Base-by-base conservation (phyloP, 2,329 filamentous ascomycete genomes). In the Colletotrichum sp. region DNA sequence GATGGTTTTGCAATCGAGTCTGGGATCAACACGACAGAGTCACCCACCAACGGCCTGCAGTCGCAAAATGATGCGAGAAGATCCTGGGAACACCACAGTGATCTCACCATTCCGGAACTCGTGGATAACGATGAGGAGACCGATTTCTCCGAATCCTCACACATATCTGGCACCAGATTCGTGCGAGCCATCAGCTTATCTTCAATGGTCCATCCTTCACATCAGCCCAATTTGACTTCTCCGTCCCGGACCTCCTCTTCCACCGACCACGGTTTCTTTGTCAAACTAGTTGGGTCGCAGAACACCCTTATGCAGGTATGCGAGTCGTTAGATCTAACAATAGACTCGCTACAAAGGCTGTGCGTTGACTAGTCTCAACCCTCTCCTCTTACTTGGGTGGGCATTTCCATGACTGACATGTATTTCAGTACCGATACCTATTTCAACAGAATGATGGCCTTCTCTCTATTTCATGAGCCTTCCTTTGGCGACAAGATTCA, bases 171-270 rank as follows among this genome's bases (percentile, higher is more conserved):
- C 36, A 43, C 2, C 16, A 43, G 36, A 43, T 43, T 43, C 16
- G 16, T 43, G 36, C 36, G 36, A 43, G 36, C 36, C 36, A 43
- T 43, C 36, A 43, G 36, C 36, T 43, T 43, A 18, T 43, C 36
- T 43, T 43, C 36, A 18, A 43, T 43, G 36, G 16, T 43, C 15
- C 36, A 43, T 43, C 36, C 36, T 43, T 43, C 36, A 38, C 36
- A 43, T 43, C 36, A 43, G 0, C 36, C 36, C 0, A 43, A 43
- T 0, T 0, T 43, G 16, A 43, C 36, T 6, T 18, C 15, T 43
- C 16, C 1, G 1, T 43, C 36, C 0, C 36, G 8, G 16, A 18
- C 36, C 16, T 8, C 36, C 36, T 18, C 36, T 43, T 43, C 36
- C 0, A 43, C 36, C 36, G 16, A 43, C 16, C 36, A 16, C 16